Evolutionary conservation across 1,284 basidiomycete genomes (phyloP), one percentile per base, ranked within the genome.

Genomic region (Ustilago tritici): DNA sequence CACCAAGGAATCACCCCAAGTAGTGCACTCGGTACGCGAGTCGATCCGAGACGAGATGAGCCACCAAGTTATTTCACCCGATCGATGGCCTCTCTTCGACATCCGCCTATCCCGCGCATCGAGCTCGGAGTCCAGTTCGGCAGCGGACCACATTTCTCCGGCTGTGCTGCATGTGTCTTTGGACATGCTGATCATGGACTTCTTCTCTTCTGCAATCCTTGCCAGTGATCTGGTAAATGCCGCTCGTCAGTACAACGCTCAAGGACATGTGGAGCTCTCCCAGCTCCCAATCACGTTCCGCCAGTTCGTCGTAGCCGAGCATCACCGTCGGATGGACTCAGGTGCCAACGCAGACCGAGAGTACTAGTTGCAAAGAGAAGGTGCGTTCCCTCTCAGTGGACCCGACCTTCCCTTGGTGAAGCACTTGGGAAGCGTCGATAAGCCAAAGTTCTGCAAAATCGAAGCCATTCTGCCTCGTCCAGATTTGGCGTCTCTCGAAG

Each of bases 51-150:
- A 43, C 40, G 40, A 43, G 40, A 43, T 43, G 40, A 43, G 40
- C 40, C 40, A 43, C 15, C 40, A 43, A 43, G 40, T 43, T 12
- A 43, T 43, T 17, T 17, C 40, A 17, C 10, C 40, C 10, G 40
- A 43, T 43, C 40, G n/a, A 43, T 43, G 40, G 40, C 40, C 40
- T 43, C 40, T 43, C 15, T 43, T 43, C 40, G 40, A 43, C 40
- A 43, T 43, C 40, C 40, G 40, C 14, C 40, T 43, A 43, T 43
- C 40, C 15, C 40, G 40, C 40, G 40, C 40, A 43, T 14, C 40
- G 40, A 43, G 40, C 40, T 43, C 40, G 14, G 40, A 14, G 40
- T 43, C 40, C 40, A 43, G 40, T n/a, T 43, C 40, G 40, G 9
- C 40, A 43, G 15, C 12, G 40, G 40, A 15, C 12, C 14, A 43